These are phyloP conservation scores for Gloeophyllum trabeum DNA, from an alignment of 768 basidiomycete species.

Conservation along the genomic window DNA sequence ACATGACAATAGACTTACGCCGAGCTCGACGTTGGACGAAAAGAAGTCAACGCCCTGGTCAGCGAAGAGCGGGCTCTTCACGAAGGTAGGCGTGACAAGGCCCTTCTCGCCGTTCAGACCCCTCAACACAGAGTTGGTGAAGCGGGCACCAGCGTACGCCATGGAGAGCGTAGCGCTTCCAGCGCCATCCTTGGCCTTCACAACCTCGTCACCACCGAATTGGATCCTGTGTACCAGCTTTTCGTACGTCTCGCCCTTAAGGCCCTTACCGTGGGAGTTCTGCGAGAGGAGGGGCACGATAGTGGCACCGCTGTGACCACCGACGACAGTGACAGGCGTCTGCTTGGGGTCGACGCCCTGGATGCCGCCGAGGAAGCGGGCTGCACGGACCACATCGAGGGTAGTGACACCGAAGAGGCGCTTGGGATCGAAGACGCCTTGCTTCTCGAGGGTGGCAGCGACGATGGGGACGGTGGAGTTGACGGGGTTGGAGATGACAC, in stretches of 20 bases:
- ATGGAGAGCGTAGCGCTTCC: conserved; percentile 70
- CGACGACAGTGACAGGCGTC: conserved; percentile 74
- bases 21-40: conserved; percentile 89
- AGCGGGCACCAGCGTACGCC: conserved; percentile 71
- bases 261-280: conserved; percentile 49
- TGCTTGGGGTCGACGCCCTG: conserved; percentile 48
- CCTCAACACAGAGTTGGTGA: conserved; percentile 47
- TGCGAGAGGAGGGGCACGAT: conserved; percentile 96
- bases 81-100: conserved; percentile 72
- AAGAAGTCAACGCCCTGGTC: conserved; percentile 90
- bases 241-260: conserved; percentile 64
- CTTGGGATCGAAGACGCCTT: conserved; percentile 83
- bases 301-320: conserved; percentile 95
- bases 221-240: conserved; percentile 90
- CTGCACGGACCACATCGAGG: conserved; percentile 94
- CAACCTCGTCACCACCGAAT: conserved; percentile 97
- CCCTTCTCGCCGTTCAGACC: conserved; percentile 59
- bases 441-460: conserved; percentile 82
- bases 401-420: conserved; percentile 95
- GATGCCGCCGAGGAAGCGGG: conserved; percentile 77
- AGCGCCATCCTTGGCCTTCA: conserved; percentile 91
- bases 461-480: conserved; percentile 98
- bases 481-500: conserved; percentile 98
- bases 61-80: conserved; percentile 79
- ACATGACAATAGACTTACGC: conserved; percentile 38